Evolutionary conservation across 148 eudicot genomes (phyloP), one percentile per base, ranked within the genome.

Genomic region (Salicornia ramosissima): DNA sequence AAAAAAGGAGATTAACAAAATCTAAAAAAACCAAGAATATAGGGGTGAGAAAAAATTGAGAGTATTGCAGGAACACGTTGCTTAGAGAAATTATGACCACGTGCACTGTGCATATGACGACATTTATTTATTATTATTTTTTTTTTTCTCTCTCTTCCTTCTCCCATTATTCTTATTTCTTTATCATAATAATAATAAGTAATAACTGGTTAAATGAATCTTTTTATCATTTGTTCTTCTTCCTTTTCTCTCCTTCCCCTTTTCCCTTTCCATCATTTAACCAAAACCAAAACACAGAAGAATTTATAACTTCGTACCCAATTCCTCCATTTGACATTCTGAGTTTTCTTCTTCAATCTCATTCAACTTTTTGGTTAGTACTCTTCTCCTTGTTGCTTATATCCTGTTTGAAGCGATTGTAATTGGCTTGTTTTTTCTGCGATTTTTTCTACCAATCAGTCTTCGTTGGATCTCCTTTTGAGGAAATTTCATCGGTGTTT

Each of bases 331-430:
- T 50, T 28, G 28, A 71, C 11, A 33, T 60, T 59, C 16, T 71
- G 66, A 67, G 74, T 21, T 31, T 60, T 60, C 74, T 60, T 60
- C 74, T 0, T 71, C 45, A 60, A 71, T 46, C n/a, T 7, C 0
- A 31, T 5, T 59, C 31, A 22, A 6, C 5, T 18, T 18, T 16
- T 61, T 71, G 74, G 74, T 71, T 50, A 50, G 74, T 36, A n/a
- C 30, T 33, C 21, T 14, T 14, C 16, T 10, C 26, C 40, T 4
- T 33, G 6, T 60, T 34, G 13, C n/a, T 33, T 19, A 58, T 25
- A 7, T 58, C 3, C 34, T 28, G n/a, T 58, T 31, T 31, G 3
- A 15, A 58, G 39, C 40, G 63, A 56, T 56, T 22, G 19, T 12
- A 46, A 36, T 1, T 46, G 2, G 19, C 4, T 19, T 49, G 9